Percentiles rank a stretch among this genome's conserved stretches.
Conservation (phyloP, 2,329 filamentous ascomycete genomes). For the Aspergillus sp. region DNA sequence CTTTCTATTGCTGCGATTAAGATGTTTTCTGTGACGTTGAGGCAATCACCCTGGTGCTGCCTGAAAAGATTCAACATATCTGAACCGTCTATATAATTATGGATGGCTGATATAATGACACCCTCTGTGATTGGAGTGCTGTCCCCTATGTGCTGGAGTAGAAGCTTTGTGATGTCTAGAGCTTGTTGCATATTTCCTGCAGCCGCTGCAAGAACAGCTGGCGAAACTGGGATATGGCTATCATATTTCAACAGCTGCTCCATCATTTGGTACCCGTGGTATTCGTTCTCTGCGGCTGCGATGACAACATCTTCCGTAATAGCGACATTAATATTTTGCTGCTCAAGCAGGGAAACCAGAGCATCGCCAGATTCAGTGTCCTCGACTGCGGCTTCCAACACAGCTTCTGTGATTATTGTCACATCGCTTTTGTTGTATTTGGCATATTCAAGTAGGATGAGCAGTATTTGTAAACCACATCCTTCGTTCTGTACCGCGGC, state of each 20-base stretch:
- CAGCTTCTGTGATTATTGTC: background rate
- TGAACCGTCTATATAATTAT: background rate
- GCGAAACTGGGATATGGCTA: background rate
- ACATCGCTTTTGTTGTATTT: fast-evolving
- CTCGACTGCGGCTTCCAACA: background rate
- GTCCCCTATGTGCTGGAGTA: background rate
- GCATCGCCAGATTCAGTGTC: background rate
- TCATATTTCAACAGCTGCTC: background rate
- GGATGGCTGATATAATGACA: background rate
- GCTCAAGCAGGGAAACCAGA: background rate
- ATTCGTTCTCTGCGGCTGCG: background rate
- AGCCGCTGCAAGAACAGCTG: background rate
- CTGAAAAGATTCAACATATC: background rate
- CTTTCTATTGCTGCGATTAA: background rate
- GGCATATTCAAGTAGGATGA: no score
- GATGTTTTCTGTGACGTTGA: background rate
- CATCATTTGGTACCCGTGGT: background rate
- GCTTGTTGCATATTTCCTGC: background rate
- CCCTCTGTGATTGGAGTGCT: background rate
- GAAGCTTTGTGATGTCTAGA: background rate
- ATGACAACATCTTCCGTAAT: background rate
- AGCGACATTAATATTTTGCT: background rate
- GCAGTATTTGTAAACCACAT: no score
- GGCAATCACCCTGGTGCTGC: background rate
- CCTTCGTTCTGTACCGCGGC: no score